These are phyloP conservation scores for Candida dendrica DNA, from an alignment of 805 yeast genomes.

Conservation along the genomic window DNA sequence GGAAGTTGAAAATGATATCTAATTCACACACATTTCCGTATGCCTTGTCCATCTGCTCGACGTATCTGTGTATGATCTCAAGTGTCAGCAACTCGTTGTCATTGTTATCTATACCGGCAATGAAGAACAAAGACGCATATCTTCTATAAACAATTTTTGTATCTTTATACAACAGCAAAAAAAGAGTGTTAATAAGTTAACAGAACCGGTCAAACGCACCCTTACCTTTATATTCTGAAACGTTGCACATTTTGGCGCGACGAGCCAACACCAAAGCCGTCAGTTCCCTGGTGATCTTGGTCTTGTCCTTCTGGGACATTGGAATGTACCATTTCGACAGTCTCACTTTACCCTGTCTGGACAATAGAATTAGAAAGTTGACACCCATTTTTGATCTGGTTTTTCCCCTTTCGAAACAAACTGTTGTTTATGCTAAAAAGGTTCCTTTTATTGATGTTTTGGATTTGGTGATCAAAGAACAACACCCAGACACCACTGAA, in stretches of 20 bases:
- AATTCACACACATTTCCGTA: constrained; percentile 95
- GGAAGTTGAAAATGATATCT: constrained; percentile 93
- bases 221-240: constrained; percentile 63
- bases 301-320: constrained; percentile 75
- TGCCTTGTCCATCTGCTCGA: constrained; percentile 92
- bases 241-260: constrained; percentile 92
- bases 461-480: not conserved
- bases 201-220: too few relatives aligned
- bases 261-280: constrained; percentile 80
- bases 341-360: constrained; percentile 93
- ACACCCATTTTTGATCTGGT: constrained; percentile 48
- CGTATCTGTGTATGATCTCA: constrained; percentile 86
- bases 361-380: constrained; percentile 71
- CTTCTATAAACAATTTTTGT: constrained; percentile 83
- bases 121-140: constrained; percentile 87
- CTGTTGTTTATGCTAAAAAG: not conserved
- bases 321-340: constrained; percentile 91
- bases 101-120: constrained; percentile 74
- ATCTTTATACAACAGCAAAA: too few relatives aligned
- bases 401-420: too few relatives aligned
- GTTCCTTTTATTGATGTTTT: not conserved
- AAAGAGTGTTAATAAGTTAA: too few relatives aligned
- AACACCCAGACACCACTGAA: not conserved
- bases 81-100: constrained; percentile 84
- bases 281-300: constrained; percentile 75